phyloP scores from a whole-genome alignment of 78 protist genomes.

The Emiliania huxleyi region DNA sequence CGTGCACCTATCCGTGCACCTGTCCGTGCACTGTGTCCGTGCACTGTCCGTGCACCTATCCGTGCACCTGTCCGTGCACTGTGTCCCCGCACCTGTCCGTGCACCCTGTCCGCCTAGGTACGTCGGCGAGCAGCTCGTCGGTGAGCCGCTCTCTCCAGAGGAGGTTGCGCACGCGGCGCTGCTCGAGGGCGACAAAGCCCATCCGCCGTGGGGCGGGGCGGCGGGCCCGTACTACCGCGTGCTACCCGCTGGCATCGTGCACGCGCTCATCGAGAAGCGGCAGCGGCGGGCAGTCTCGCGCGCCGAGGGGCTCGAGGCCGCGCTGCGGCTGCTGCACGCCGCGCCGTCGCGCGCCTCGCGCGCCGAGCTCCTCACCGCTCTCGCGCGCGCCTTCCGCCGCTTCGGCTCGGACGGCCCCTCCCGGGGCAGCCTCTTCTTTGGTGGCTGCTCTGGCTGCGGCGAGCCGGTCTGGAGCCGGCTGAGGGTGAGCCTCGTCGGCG shows the following conservation, averaged over 20 bases:
- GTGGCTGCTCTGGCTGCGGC: neutral
- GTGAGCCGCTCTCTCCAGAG: conserved; percentile 1
- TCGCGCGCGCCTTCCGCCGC: neutral
- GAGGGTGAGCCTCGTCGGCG: neutral
- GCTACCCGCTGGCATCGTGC: neutral
- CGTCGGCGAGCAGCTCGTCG: too few species aligned
- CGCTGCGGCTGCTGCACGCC: neutral
- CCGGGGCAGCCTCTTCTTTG: neutral
- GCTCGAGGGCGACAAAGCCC: neutral
- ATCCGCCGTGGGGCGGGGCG: neutral
- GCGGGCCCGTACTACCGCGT: neutral
- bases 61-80: too few species aligned
- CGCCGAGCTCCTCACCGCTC: neutral
- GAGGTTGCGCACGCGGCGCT: neutral
- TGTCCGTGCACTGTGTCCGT: too few species aligned
- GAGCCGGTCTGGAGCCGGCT: neutral
- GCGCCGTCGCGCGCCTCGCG: neutral
- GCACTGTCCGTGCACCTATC: too few species aligned
- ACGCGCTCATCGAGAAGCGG: neutral
- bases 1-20: too few species aligned
- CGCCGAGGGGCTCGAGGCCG: neutral
- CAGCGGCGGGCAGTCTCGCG: neutral
- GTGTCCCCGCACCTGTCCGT: too few species aligned
- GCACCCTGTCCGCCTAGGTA: too few species aligned
- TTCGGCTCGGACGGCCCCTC: neutral